Percentiles rank a stretch among this genome's conserved stretches.
Evolutionary conservation across 2,329 filamentous ascomycete species (phyloP).

Genomic region (Nemania diffusa): DNA sequence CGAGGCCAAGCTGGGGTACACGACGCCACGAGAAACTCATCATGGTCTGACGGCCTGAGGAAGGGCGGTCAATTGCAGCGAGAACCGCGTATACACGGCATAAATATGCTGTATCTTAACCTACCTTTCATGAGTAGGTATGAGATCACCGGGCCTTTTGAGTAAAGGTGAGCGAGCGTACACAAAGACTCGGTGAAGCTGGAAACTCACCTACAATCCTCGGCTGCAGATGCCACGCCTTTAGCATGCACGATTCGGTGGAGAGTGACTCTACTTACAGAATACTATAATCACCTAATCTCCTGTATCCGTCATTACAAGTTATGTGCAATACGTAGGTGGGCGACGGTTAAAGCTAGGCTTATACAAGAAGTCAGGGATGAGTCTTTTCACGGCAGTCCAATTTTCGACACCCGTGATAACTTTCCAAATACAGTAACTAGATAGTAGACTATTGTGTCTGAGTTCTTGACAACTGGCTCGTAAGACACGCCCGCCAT

Average conservation of each 20-base stretch:
- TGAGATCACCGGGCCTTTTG: conserved; percentile 7
- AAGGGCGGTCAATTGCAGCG: conserved; percentile 31
- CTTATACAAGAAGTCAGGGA: conserved; percentile 4
- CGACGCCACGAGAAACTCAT: conserved; percentile 17
- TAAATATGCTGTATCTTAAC: neutral
- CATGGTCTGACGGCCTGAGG: conserved; percentile 19
- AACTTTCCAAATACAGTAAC: neutral
- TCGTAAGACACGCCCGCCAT: conserved; percentile 4
- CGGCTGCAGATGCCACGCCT: conserved; percentile 31
- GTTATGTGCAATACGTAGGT: conserved; percentile 1
- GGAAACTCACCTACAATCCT: conserved; percentile 27
- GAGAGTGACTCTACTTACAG: neutral
- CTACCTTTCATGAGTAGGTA: neutral
- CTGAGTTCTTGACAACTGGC: neutral
- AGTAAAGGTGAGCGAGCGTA: conserved; percentile 15
- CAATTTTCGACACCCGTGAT: neutral
- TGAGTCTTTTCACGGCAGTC: neutral
- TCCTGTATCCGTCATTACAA: conserved; percentile 8
- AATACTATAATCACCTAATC: neutral
- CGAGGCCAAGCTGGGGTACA: conserved; percentile 16
- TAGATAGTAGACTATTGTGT: neutral
- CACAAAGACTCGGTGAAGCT: conserved; percentile 35
- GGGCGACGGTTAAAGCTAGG: conserved; percentile 22
- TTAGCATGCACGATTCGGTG: conserved; percentile 21
- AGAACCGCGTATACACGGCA: conserved; percentile 26